phyloP scores from a whole-genome alignment of 2,329 filamentous ascomycete species.

The Diaporthe humulicola region DNA sequence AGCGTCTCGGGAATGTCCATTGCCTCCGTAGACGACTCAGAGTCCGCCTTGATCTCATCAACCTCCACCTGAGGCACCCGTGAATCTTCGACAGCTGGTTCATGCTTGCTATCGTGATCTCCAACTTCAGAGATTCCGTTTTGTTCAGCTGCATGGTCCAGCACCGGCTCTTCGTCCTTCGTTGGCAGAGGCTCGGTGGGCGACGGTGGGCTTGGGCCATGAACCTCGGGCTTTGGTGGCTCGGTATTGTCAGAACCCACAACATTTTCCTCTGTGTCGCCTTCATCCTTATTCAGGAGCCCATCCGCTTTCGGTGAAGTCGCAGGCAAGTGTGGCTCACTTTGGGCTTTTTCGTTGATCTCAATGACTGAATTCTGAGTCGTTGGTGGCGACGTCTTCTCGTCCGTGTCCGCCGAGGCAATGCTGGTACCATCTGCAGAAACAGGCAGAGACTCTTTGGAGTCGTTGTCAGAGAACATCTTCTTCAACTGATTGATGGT shows the following conservation, averaged over 20 bases:
- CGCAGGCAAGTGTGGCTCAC: constrained; percentile 33
- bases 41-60: background rate
- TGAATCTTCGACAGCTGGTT: background rate
- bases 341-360: constrained; percentile 33
- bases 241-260: constrained; percentile 12
- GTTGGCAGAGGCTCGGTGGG: background rate
- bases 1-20: background rate
- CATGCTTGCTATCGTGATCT: constrained; percentile 1
- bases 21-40: background rate
- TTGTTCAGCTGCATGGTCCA: constrained; percentile 1
- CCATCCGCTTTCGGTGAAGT: constrained; percentile 41
- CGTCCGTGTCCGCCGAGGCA: constrained; percentile 56
- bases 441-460: constrained; percentile 79
- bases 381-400: constrained; percentile 59
- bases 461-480: constrained; percentile 93
- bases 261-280: background rate
- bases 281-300: constrained; percentile 34
- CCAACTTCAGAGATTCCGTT: background rate
- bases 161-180: constrained; percentile 14
- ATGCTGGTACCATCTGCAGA: constrained; percentile 53
- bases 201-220: background rate
- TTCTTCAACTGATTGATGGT: constrained; percentile 94
- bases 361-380: constrained; percentile 43
- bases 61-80: background rate
- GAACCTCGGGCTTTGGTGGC: background rate